Conservation (phyloP, 176 grass and related monocot species). For the Metroxylon sagu region DNA sequence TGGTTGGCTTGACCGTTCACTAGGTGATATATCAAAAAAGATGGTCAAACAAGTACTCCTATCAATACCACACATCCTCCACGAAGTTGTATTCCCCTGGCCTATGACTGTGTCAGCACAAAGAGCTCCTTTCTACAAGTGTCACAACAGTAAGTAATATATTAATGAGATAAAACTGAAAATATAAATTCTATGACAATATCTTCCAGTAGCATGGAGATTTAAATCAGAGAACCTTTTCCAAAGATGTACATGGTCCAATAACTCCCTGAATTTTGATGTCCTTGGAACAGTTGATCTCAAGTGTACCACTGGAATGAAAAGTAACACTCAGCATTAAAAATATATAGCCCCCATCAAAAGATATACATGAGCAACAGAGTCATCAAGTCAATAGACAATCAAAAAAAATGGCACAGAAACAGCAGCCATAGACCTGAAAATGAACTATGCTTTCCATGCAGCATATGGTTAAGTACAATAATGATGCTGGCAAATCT, state of each 20-base stretch:
- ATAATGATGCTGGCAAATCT: too few relatives aligned
- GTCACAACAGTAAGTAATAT: background rate
- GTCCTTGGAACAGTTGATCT: constrained; percentile 98
- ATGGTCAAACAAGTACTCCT: constrained; percentile 82
- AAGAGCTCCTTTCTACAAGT: constrained; percentile 69
- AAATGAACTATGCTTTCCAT: too few relatives aligned
- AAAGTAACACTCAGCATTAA: constrained; percentile 17
- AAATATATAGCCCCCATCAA: constrained; percentile 7
- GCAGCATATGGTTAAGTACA: too few relatives aligned
- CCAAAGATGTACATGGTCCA: constrained; percentile 95
- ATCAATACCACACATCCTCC: constrained; percentile 97
- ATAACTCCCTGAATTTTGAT: constrained; percentile 98
- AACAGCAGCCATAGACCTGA: too few relatives aligned
- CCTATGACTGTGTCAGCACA: constrained; percentile 85
- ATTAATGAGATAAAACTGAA: background rate
- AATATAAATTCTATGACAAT: background rate
- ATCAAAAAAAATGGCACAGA: too few relatives aligned
- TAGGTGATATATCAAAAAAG: constrained; percentile 97
- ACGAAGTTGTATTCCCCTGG: constrained; percentile 83
- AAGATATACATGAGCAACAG: background rate
- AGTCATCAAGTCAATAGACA: too few relatives aligned
- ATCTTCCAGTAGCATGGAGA: constrained; percentile 1
- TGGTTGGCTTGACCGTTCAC: constrained; percentile 62
- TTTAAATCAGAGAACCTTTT: constrained; percentile 58
- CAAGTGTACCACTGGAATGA: constrained; percentile 63